Conservation (phyloP, 2,329 filamentous ascomycete species). For the Diaporthe batatas region DNA sequence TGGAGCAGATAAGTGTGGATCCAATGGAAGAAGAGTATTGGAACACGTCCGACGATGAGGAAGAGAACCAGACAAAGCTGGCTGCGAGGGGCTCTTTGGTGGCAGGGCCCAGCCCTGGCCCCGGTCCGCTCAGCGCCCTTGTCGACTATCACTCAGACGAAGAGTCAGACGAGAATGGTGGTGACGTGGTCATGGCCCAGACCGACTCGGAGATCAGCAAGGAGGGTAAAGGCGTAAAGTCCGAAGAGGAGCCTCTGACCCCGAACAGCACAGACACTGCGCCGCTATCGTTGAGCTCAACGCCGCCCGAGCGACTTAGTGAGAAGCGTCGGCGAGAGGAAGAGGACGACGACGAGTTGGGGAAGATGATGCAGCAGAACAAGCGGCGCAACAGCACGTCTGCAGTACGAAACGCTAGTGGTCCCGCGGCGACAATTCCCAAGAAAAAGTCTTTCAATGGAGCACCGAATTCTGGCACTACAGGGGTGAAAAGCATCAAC, state of each 20-base stretch:
- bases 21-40: conserved; percentile 93
- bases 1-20: conserved; percentile 82
- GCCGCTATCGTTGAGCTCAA: conserved; percentile 55
- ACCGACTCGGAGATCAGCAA: conserved; percentile 48
- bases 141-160: conserved; percentile 60
- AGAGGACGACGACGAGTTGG: conserved; percentile 92
- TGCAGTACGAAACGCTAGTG: conserved; percentile 56
- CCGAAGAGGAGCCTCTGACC: conserved; percentile 45
- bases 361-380: conserved; percentile 76
- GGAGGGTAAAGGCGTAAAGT: conserved; percentile 43
- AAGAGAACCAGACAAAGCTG: conserved; percentile 68
- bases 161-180: conserved; percentile 75
- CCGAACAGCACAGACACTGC: conserved; percentile 53
- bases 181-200: conserved; percentile 57
- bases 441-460: conserved; percentile 62
- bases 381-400: conserved; percentile 73
- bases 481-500: conserved; percentile 66
- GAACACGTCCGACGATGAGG: conserved; percentile 88
- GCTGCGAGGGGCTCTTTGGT: conserved; percentile 54
- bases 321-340: conserved; percentile 94
- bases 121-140: conserved; percentile 74
- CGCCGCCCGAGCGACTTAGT: conserved; percentile 82
- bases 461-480: conserved; percentile 54
- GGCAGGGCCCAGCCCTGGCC: conserved; percentile 67
- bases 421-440: conserved; percentile 55